These are phyloP conservation scores for Calocybe indica DNA, from an alignment of 768 basidiomycete genomes.

Conservation along the genomic window DNA sequence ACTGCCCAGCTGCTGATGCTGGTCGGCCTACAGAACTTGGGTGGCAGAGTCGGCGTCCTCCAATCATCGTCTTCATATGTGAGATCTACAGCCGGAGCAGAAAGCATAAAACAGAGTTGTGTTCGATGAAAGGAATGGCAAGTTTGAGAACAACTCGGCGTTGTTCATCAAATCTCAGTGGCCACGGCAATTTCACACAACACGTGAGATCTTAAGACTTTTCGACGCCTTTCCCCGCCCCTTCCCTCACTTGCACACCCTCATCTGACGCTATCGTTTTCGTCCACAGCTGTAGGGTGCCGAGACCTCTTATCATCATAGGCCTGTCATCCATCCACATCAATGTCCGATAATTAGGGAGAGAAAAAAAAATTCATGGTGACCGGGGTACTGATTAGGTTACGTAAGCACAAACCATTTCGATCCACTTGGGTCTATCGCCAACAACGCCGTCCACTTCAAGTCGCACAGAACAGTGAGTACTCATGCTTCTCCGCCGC, in stretches of 20 bases:
- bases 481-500: constrained; percentile 18
- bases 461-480: constrained; percentile 50
- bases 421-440: neutral
- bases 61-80: constrained; percentile 70
- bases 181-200: too few relatives aligned
- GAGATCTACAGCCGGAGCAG: constrained; percentile 52
- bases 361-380: too few relatives aligned
- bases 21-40: constrained; percentile 51
- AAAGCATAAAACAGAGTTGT: constrained; percentile 41
- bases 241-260: too few relatives aligned
- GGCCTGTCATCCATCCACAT: too few relatives aligned
- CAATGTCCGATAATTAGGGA: too few relatives aligned
- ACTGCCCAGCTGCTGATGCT: constrained; percentile 82
- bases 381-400: constrained; percentile 3
- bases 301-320: too few relatives aligned
- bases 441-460: constrained; percentile 38
- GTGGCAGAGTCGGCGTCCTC: constrained; percentile 43
- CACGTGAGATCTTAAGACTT: too few relatives aligned
- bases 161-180: neutral
- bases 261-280: too few relatives aligned
- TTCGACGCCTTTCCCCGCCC: too few relatives aligned
- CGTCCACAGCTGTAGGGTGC: too few relatives aligned
- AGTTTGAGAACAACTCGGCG: neutral
- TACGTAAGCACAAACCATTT: constrained; percentile 20
- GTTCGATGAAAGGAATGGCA: constrained; percentile 7